These are phyloP conservation scores for Apiotrichum gracile DNA, from an alignment of 1,284 basidiomycete genomes.

Conservation along the genomic window DNA sequence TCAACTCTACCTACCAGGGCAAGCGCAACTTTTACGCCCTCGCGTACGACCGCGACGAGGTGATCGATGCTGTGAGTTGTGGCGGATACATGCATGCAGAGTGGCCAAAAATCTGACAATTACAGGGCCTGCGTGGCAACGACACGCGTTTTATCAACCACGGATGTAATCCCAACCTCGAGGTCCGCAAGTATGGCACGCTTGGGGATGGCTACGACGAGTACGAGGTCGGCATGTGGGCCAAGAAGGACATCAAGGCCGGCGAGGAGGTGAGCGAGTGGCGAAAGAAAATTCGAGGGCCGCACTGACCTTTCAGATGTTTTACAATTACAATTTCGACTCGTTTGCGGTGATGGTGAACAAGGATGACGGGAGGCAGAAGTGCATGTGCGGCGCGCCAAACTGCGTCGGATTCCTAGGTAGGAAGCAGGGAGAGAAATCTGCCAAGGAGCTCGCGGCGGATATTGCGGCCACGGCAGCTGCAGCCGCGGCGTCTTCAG, in stretches of 20 bases:
- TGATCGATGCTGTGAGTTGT: conserved; percentile 48
- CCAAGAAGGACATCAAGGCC: conserved; percentile 44
- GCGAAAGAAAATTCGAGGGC: too few relatives aligned
- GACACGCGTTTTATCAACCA: conserved; percentile 51
- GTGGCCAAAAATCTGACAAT: background rate
- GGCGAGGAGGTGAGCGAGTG: conserved; percentile 49
- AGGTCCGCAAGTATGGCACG: conserved; percentile 44
- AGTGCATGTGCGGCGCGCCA: conserved; percentile 45
- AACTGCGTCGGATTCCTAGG: conserved; percentile 46
- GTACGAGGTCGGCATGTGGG: conserved; percentile 49
- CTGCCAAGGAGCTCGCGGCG: conserved; percentile 20
- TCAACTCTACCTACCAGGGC: conserved; percentile 36
- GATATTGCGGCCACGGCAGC: conserved; percentile 13
- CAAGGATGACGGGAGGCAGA: conserved; percentile 33
- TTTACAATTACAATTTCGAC: conserved; percentile 48
- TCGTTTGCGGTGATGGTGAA: conserved; percentile 29
- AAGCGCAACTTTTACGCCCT: conserved; percentile 48
- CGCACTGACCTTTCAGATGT: conserved; percentile 20
- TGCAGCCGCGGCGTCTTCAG: background rate
- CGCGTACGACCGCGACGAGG: conserved; percentile 49
- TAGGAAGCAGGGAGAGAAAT: conserved; percentile 30
- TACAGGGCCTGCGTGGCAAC: conserved; percentile 49
- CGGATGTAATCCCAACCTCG: conserved; percentile 47
- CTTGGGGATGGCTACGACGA: conserved; percentile 47
- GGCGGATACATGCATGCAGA: background rate